Evolutionary conservation across 139 green algal genomes (phyloP).

Genomic region (Micromonas pusilla): DNA sequence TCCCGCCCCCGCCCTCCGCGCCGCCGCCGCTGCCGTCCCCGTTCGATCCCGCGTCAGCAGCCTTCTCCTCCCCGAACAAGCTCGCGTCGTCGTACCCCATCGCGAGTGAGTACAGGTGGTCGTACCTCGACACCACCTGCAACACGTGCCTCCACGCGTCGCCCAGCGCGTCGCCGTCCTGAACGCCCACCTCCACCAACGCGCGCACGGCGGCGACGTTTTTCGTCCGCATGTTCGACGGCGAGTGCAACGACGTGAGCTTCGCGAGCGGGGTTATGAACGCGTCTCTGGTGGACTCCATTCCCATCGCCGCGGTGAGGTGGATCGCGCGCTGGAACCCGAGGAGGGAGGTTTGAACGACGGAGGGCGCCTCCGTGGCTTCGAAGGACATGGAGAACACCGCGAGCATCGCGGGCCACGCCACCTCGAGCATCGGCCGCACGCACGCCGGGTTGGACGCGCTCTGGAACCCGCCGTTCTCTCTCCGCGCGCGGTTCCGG

Average conservation of each 20-base stretch:
- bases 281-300: slow-evolving; percentile 78
- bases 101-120: slow-evolving; percentile 79
- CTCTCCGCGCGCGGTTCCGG: slow-evolving; percentile 40
- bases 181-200: slow-evolving; percentile 32
- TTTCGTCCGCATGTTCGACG: slow-evolving; percentile 69
- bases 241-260: slow-evolving; percentile 67
- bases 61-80: neutral
- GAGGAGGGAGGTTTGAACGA: neutral
- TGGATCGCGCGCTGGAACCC: slow-evolving; percentile 41
- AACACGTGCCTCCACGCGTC: slow-evolving; percentile 81
- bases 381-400: slow-evolving; percentile 65
- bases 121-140: slow-evolving; percentile 83
- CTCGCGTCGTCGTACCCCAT: slow-evolving; percentile 43
- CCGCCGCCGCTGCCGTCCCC: neutral
- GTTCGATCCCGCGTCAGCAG: too few relatives aligned
- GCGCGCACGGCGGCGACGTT: slow-evolving; percentile 55
- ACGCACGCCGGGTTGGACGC: slow-evolving; percentile 61
- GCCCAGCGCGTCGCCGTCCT: slow-evolving; percentile 44
- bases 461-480: slow-evolving; percentile 66
- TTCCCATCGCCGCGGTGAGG: slow-evolving; percentile 63
- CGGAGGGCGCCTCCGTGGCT: slow-evolving; percentile 44
- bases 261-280: slow-evolving; percentile 67
- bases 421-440: slow-evolving; percentile 87
- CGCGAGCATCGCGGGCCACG: slow-evolving; percentile 87
- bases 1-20: too few relatives aligned